These are phyloP conservation scores for Penicillium ochrochloron DNA, from an alignment of 495 filamentous ascomycete genomes.

Conservation along the genomic window DNA sequence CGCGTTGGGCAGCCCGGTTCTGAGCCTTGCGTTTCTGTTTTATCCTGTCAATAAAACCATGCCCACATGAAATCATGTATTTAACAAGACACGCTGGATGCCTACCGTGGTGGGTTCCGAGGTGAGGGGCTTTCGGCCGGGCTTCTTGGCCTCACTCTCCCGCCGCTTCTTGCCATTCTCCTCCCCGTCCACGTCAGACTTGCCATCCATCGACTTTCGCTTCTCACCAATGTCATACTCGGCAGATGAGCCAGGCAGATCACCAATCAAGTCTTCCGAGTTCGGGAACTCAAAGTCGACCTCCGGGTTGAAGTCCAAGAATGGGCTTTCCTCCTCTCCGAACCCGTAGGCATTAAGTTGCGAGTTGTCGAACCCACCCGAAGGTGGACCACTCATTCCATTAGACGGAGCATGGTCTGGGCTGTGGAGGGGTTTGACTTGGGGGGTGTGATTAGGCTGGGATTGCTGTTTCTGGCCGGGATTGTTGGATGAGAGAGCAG, in stretches of 20 bases:
- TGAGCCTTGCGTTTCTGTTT: slow-evolving; percentile 95
- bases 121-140: slow-evolving; percentile 92
- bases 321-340: slow-evolving; percentile 73
- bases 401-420: slow-evolving; percentile 41
- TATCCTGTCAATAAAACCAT: slow-evolving; percentile 46
- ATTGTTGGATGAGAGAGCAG: slow-evolving; percentile 82
- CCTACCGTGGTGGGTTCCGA: slow-evolving; percentile 95
- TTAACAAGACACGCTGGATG: slow-evolving; percentile 10
- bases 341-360: slow-evolving; percentile 50
- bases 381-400: slow-evolving; percentile 52
- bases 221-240: slow-evolving; percentile 63
- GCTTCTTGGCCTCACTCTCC: slow-evolving; percentile 89
- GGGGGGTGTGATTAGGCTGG: slow-evolving; percentile 29
- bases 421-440: slow-evolving; percentile 37
- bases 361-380: slow-evolving; percentile 55
- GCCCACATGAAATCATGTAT: neutral
- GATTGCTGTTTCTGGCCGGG: slow-evolving; percentile 37
- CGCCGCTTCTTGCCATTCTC: slow-evolving; percentile 75
- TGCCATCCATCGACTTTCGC: slow-evolving; percentile 80
- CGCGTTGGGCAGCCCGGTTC: slow-evolving; percentile 94
- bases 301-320: slow-evolving; percentile 80
- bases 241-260: slow-evolving; percentile 67
- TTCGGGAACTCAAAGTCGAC: slow-evolving; percentile 70
- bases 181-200: slow-evolving; percentile 69
- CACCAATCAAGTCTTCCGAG: slow-evolving; percentile 71